Evolutionary conservation across 306 rosid species (phyloP).

Genomic region (Gleditsia sinensis): DNA sequence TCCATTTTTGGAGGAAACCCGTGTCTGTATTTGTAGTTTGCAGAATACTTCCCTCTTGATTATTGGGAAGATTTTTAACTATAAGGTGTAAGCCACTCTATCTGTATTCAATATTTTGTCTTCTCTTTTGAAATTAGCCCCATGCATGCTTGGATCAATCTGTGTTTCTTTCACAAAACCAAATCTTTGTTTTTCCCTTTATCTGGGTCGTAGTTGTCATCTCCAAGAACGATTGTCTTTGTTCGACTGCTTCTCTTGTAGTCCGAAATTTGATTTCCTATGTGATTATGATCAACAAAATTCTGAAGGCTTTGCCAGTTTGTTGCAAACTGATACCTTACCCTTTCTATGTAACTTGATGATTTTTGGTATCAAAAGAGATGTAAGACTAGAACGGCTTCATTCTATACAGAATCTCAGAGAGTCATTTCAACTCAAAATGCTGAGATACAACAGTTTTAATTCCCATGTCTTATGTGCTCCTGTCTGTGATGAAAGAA

Average conservation of each 20-base stretch:
- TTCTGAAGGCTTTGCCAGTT: background rate
- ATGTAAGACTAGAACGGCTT: background rate
- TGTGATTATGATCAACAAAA: background rate
- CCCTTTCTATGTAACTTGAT: background rate
- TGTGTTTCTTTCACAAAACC: constrained; percentile 7
- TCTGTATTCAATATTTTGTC: background rate
- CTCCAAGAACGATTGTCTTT: background rate
- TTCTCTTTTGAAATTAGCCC: constrained; percentile 1
- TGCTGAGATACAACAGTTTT: background rate
- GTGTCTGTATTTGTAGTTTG: constrained; percentile 45
- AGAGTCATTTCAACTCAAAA: background rate
- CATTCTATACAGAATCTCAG: background rate
- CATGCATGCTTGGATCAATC: constrained; percentile 24
- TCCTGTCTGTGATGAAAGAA: background rate
- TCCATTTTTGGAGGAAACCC: constrained; percentile 18
- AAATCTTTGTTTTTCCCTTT: constrained; percentile 3
- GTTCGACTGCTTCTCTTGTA: background rate
- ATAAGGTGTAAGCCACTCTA: constrained; percentile 27
- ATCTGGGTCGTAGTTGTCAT: constrained; percentile 14
- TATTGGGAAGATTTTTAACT: constrained; percentile 8
- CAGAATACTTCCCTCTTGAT: background rate
- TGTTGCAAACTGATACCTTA: background rate
- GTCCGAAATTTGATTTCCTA: background rate
- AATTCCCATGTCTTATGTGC: background rate
- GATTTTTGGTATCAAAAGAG: background rate